These are phyloP conservation scores for Pseudonitzschia multiseries DNA, from an alignment of 108 stramenopile genomes.

Conservation along the genomic window DNA sequence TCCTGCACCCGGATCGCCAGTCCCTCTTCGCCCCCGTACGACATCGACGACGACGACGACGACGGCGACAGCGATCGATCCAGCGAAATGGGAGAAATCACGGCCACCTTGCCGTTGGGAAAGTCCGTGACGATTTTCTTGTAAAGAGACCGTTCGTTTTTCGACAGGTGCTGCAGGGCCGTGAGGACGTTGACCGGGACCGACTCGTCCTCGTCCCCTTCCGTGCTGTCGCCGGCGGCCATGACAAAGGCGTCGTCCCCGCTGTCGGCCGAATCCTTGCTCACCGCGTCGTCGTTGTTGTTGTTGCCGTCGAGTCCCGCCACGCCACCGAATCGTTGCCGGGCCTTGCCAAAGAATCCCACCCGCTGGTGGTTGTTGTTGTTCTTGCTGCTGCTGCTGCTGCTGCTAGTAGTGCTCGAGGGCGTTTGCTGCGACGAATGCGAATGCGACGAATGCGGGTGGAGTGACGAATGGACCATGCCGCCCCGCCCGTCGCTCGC, in stretches of 20 bases:
- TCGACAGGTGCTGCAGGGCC: conserved; percentile 27
- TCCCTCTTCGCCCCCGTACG: too few species aligned
- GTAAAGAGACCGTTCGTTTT: conserved; percentile 56
- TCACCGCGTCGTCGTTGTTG: conserved; percentile 14
- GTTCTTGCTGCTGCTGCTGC: not conserved
- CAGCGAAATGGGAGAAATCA: conserved; percentile 53
- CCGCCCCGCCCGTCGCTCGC: too few species aligned
- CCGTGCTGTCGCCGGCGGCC: not conserved
- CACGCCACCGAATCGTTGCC: conserved; percentile 21
- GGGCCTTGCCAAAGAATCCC: conserved; percentile 22
- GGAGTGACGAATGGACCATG: too few species aligned
- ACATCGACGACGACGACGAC: too few species aligned
- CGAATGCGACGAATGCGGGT: too few species aligned
- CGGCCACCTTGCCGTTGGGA: conserved; percentile 68
- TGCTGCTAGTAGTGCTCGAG: not conserved
- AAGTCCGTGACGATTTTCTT: conserved; percentile 71
- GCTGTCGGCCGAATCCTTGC: conserved; percentile 33
- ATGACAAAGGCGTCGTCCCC: conserved; percentile 15
- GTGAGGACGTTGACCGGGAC: conserved; percentile 4
- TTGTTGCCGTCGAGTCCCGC: not conserved
- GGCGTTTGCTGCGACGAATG: not conserved
- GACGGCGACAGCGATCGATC: conserved; percentile 22
- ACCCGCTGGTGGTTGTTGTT: not conserved
- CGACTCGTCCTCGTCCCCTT: conserved; percentile 23
- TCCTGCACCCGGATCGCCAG: conserved; percentile 50